Base-by-base conservation (phyloP, 306 rosid species). In the Pterocarpus macrocarpus region DNA sequence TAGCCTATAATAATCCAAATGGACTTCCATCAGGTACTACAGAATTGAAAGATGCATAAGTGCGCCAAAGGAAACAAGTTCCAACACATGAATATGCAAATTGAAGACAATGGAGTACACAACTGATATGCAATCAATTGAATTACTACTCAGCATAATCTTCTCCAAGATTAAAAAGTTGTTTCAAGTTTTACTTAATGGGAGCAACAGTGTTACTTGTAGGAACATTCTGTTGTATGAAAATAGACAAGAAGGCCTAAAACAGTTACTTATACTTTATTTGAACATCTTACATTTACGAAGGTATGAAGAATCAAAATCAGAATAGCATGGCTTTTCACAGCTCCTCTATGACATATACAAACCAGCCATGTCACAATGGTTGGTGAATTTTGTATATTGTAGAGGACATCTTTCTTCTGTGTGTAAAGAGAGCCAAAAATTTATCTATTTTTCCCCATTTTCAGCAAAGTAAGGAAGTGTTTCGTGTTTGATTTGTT, bases 1-100 rank as follows among this genome's bases (percentile, higher is more conserved):
- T 33, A 74, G 73, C 77, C 28, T n/a, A 55, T 33, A 79, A 43
- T 53, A 74, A 57, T 67, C 71, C 75, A 70, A 64, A 73, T 79
- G 71, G 39, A 70, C 71, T 71, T 50, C 75, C 68, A 79, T 49
- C n/a, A 13, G 34, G 35, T 52, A 73, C 22, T 38, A 71, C 7
- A 52, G 34, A 32, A 78, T 39, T 34, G 35, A 38, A 56, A 56
- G 53, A 82, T 17, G 67, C 58, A 81, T 28, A 62, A 32, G 9
- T 17, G 59, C 1, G n/a, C 35, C 44, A 62, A 50, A 62, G 52
- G 43, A 53, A 79, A 59, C 63, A 34, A 34, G 58, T 47, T 67
- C 52, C 78, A 10, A 76, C 45, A 39, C 16, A 28, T 47, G 67
- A 69, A 45, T 72, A 38, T 69, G 73, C 14, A 76, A 69, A 69